phyloP scores from a whole-genome alignment of 768 basidiomycete genomes.

The Pleurotus djamor region DNA sequence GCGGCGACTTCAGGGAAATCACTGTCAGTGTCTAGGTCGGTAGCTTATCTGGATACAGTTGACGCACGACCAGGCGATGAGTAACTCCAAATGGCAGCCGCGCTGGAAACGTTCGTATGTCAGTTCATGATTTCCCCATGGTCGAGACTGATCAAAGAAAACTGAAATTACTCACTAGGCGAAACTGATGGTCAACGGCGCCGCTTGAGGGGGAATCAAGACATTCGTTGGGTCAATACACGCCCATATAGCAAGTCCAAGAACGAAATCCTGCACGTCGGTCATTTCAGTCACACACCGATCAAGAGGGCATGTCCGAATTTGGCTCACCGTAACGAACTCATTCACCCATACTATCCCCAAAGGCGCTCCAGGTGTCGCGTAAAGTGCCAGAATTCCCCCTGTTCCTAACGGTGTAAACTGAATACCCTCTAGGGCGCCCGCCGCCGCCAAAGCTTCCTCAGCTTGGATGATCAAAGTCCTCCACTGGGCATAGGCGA shows the following conservation, averaged over 20 bases:
- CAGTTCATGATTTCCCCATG: neutral
- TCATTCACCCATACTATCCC: constrained; percentile 51
- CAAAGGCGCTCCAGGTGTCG: constrained; percentile 38
- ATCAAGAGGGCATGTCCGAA: neutral
- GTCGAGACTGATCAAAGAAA: neutral
- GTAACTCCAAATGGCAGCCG: constrained; percentile 59
- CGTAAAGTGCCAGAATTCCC: constrained; percentile 55
- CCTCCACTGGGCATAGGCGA: constrained; percentile 64
- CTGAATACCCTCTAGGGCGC: constrained; percentile 18
- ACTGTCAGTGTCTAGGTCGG: neutral
- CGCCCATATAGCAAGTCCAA: constrained; percentile 52
- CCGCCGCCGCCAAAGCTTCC: constrained; percentile 19
- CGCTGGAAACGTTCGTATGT: constrained; percentile 28
- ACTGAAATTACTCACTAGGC: constrained; percentile 47
- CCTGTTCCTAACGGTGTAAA: constrained; percentile 41
- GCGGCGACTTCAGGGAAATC: constrained; percentile 41
- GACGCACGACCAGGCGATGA: constrained; percentile 44
- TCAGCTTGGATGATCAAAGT: constrained; percentile 40
- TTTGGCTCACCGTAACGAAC: constrained; percentile 46
- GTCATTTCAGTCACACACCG: neutral
- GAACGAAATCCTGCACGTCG: constrained; percentile 36
- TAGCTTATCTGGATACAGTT: neutral
- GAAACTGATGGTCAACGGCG: constrained; percentile 51
- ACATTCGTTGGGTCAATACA: constrained; percentile 57
- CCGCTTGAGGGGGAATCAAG: constrained; percentile 48